These are phyloP conservation scores for Mycena leptocephala DNA, from an alignment of 768 basidiomycete species.

Conservation along the genomic window DNA sequence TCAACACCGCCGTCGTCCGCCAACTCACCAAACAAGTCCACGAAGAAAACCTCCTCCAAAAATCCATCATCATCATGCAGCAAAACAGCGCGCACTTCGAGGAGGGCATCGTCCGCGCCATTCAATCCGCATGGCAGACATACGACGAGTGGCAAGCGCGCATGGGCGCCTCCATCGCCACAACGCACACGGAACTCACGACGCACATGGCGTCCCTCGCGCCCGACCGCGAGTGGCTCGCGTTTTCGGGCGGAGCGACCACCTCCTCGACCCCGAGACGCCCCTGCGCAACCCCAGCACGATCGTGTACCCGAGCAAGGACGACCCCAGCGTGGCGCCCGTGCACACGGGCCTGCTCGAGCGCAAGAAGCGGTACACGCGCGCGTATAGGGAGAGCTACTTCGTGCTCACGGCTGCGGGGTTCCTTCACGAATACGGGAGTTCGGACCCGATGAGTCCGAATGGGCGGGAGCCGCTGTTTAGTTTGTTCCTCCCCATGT, in stretches of 20 bases:
- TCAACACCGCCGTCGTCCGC: slow-evolving; percentile 79
- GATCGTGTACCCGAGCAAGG: slow-evolving; percentile 92
- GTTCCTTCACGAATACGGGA: slow-evolving; percentile 93
- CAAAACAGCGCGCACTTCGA: slow-evolving; percentile 99
- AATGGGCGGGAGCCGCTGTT: slow-evolving; percentile 78
- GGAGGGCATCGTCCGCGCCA: slow-evolving; percentile 93
- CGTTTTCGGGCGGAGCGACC: slow-evolving; percentile 93
- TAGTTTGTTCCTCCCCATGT: slow-evolving; percentile 93
- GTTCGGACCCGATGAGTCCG: slow-evolving; percentile 68
- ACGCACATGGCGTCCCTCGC: slow-evolving; percentile 84
- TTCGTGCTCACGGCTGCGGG: slow-evolving; percentile 97
- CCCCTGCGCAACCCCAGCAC: slow-evolving; percentile 86
- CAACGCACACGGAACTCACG: slow-evolving; percentile 82
- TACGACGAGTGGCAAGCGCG: slow-evolving; percentile 96
- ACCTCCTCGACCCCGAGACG: slow-evolving; percentile 98
- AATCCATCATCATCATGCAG: slow-evolving; percentile 98
- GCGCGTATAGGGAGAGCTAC: slow-evolving; percentile 85
- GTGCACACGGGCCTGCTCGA: slow-evolving; percentile 94
- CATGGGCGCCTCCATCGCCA: slow-evolving; percentile 80
- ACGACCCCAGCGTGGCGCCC: slow-evolving; percentile 88
- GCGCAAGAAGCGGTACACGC: slow-evolving; percentile 95
- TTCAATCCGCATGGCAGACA: slow-evolving; percentile 98
- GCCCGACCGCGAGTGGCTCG: slow-evolving; percentile 95
- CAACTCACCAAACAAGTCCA: slow-evolving; percentile 90
- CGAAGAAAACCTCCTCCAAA: slow-evolving; percentile 98